Evolutionary conservation across 306 rosid genomes (phyloP).

Genomic region (Argentina anserina): DNA sequence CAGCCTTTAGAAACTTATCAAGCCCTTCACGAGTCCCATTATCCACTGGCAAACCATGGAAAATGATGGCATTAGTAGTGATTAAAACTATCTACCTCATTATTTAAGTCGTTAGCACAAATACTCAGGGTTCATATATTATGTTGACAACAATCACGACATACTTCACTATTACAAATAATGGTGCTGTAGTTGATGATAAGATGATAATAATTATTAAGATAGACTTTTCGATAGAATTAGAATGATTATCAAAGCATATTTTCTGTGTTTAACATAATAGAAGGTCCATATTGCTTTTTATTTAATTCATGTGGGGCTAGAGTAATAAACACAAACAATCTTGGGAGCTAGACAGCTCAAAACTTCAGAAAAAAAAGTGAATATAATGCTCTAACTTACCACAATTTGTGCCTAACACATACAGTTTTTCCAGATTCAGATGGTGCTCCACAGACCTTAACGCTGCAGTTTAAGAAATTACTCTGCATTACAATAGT

Average conservation of each 20-base stretch:
- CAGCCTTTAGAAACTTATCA: slow-evolving; percentile 92
- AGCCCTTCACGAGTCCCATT: slow-evolving; percentile 91
- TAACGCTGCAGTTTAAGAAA: slow-evolving; percentile 95
- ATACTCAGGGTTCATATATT: slow-evolving; percentile 2
- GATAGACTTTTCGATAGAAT: neutral
- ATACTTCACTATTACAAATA: neutral
- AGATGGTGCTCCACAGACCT: slow-evolving; percentile 89
- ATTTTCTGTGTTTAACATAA: neutral
- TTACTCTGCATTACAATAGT: slow-evolving; percentile 91
- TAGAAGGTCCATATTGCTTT: neutral
- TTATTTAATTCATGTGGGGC: neutral
- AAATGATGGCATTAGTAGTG: slow-evolving; percentile 23
- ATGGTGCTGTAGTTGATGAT: neutral
- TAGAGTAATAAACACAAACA: neutral
- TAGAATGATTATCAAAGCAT: neutral
- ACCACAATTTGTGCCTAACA: slow-evolving; percentile 99
- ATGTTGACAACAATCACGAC: neutral
- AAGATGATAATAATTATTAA: neutral
- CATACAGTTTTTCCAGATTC: slow-evolving; percentile 94
- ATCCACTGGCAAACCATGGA: slow-evolving; percentile 66
- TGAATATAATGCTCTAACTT: slow-evolving; percentile 15
- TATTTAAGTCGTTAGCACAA: neutral
- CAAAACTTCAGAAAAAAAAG: neutral
- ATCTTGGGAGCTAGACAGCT: neutral
- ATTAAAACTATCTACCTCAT: neutral